A percentile compares a stretch with the other conserved stretches of the same genome.
phyloP scores from a whole-genome alignment of 2,329 filamentous ascomycete species.

The Gnomoniopsis sp. region DNA sequence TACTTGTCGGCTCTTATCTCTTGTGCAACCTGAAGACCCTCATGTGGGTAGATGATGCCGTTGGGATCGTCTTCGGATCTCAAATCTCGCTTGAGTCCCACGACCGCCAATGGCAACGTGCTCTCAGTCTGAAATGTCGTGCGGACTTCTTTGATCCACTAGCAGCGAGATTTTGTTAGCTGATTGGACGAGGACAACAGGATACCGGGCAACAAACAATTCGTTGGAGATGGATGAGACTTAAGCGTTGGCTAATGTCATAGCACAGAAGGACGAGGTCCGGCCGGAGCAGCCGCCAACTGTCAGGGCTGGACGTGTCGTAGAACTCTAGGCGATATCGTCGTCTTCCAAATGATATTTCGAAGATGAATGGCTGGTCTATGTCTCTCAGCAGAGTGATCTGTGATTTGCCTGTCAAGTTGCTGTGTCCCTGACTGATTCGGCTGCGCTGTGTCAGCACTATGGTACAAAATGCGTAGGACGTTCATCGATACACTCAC shows the following conservation, averaged over 20 bases:
- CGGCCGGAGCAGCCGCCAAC: conserved; percentile 56
- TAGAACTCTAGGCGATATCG: conserved; percentile 56
- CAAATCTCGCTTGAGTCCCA: conserved; percentile 60
- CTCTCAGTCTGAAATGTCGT: conserved; percentile 44
- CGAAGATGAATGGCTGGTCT: conserved; percentile 59
- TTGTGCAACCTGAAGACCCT: conserved; percentile 55
- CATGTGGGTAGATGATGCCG: conserved; percentile 59
- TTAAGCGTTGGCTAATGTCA: conserved; percentile 57
- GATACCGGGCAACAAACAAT: conserved; percentile 38
- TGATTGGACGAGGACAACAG: not conserved
- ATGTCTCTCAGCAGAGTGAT: conserved; percentile 53
- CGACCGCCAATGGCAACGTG: conserved; percentile 50
- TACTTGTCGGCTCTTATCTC: conserved; percentile 60
- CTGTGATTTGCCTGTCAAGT: conserved; percentile 28
- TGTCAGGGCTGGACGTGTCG: conserved; percentile 56
- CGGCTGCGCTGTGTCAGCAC: conserved; percentile 35
- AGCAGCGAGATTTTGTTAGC: conserved; percentile 5
- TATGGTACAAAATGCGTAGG: conserved; percentile 13
- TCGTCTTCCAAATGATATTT: conserved; percentile 43
- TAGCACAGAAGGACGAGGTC: conserved; percentile 59
- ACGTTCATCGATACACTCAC: conserved; percentile 36
- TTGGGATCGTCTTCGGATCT: conserved; percentile 56
- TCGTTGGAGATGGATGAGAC: conserved; percentile 55
- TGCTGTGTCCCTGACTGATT: conserved; percentile 42
- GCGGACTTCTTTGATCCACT: conserved; percentile 59